Evolutionary conservation across 768 basidiomycete genomes (phyloP).

Genomic region (Gymnopilus dilepis): DNA sequence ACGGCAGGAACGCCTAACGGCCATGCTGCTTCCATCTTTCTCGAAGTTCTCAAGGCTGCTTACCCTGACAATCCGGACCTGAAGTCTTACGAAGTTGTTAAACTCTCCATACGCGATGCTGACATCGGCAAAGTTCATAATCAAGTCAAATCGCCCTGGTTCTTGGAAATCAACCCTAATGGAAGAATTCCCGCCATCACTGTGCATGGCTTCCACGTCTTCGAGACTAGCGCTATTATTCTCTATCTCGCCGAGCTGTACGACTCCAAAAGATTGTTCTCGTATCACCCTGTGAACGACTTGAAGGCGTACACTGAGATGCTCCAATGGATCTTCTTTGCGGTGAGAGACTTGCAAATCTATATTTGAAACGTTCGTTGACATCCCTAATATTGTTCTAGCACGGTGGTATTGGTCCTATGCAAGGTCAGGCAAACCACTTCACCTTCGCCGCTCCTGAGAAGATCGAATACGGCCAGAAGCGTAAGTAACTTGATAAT

Average conservation of each 20-base stretch:
- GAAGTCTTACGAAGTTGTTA: slow-evolving; percentile 44
- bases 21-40: slow-evolving; percentile 47
- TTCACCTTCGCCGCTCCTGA: slow-evolving; percentile 67
- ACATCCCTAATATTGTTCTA: slow-evolving; percentile 27
- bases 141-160: slow-evolving; percentile 53
- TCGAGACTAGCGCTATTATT: slow-evolving; percentile 81
- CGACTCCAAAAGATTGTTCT: slow-evolving; percentile 73
- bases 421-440: slow-evolving; percentile 85
- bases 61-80: slow-evolving; percentile 39
- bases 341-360: slow-evolving; percentile 39
- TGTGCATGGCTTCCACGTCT: slow-evolving; percentile 69
- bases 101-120: slow-evolving; percentile 46
- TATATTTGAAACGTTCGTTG: not conserved
- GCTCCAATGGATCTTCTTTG: slow-evolving; percentile 88
- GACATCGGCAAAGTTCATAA: slow-evolving; percentile 64
- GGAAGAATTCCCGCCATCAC: slow-evolving; percentile 72
- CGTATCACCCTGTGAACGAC: slow-evolving; percentile 55
- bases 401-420: slow-evolving; percentile 85
- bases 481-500: slow-evolving; percentile 42
- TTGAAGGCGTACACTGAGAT: slow-evolving; percentile 69
- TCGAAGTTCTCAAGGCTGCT: slow-evolving; percentile 64
- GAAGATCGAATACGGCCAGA: slow-evolving; percentile 69
- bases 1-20: slow-evolving; percentile 58
- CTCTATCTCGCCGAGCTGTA: slow-evolving; percentile 81
- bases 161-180: slow-evolving; percentile 74